These are phyloP conservation scores for Fusarium abutilonis DNA, from an alignment of 2,329 filamentous ascomycete genomes.

Conservation along the genomic window DNA sequence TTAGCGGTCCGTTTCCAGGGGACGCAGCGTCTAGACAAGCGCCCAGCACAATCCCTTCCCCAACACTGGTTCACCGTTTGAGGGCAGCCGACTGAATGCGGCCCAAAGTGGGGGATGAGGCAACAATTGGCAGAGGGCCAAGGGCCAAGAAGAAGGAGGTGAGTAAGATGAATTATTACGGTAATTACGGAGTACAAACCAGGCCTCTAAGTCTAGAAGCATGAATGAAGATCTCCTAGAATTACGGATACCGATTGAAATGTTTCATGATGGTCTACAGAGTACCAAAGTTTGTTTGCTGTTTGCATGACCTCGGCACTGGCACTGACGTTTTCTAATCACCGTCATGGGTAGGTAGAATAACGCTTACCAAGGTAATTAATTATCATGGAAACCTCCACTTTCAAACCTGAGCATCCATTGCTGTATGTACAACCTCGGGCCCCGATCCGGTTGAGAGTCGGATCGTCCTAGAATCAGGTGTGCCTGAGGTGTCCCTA, in stretches of 20 bases:
- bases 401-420: neutral
- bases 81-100: slow-evolving; percentile 28
- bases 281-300: neutral
- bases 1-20: slow-evolving; percentile 21
- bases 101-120: slow-evolving; percentile 40
- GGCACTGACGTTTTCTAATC: slow-evolving; percentile 7
- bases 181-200: slow-evolving; percentile 6
- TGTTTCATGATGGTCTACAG: slow-evolving; percentile 31
- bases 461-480: slow-evolving; percentile 15
- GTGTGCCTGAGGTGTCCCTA: slow-evolving; percentile 11
- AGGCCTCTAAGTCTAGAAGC: slow-evolving; percentile 4
- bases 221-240: slow-evolving; percentile 5
- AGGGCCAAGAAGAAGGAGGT: slow-evolving; percentile 11
- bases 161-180: slow-evolving; percentile 12
- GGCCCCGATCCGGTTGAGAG: slow-evolving; percentile 12
- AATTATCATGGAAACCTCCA: neutral
- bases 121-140: slow-evolving; percentile 26
- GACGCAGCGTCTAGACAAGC: slow-evolving; percentile 18
- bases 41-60: slow-evolving; percentile 2
- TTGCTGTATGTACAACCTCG: neutral
- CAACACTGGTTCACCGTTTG: slow-evolving; percentile 5
- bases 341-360: neutral
- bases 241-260: slow-evolving; percentile 2
- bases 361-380: too few relatives aligned
- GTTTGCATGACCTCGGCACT: slow-evolving; percentile 17